Evolutionary conservation across 2,329 filamentous ascomycete genomes (phyloP).

Genomic region (Rutstroemia sp.): DNA sequence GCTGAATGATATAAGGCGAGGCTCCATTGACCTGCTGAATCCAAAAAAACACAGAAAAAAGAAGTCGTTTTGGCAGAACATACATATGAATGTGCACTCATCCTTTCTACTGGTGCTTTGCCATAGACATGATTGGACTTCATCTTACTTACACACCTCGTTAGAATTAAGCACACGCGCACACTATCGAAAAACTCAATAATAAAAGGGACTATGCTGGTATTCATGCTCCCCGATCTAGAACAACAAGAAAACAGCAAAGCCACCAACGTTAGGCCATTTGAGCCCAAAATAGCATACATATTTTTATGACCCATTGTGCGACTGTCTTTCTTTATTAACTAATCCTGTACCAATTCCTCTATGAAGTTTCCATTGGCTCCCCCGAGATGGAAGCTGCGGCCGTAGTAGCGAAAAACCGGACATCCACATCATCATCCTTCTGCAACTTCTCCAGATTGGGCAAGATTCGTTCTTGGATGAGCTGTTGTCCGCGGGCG

Average conservation of each 20-base stretch:
- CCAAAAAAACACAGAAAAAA: no score
- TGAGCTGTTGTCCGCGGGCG: constrained; percentile 67
- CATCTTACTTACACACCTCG: no score
- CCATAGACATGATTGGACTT: no score
- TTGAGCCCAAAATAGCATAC: constrained; percentile 20
- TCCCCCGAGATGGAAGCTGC: constrained; percentile 46
- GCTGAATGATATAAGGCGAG: no score
- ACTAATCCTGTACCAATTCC: constrained; percentile 28
- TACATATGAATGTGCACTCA: no score
- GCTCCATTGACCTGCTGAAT: no score
- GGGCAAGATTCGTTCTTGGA: constrained; percentile 78
- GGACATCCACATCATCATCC: constrained; percentile 95
- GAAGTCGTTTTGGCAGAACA: no score
- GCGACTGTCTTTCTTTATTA: constrained; percentile 17
- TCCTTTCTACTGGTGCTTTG: no score
- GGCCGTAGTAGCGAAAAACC: constrained; percentile 93
- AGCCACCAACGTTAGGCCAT: constrained; percentile 20
- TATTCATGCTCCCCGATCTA: constrained; percentile 30
- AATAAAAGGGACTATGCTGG: constrained; percentile 23
- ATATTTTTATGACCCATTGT: constrained; percentile 17
- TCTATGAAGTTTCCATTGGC: constrained; percentile 46
- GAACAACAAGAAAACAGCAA: constrained; percentile 23
- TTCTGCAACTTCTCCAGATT: constrained; percentile 92
- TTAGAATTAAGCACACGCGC: no score
- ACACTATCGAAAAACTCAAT: neutral